Conservation (phyloP, 805 yeast genomes). For the Cyberlindnera meyerae region DNA sequence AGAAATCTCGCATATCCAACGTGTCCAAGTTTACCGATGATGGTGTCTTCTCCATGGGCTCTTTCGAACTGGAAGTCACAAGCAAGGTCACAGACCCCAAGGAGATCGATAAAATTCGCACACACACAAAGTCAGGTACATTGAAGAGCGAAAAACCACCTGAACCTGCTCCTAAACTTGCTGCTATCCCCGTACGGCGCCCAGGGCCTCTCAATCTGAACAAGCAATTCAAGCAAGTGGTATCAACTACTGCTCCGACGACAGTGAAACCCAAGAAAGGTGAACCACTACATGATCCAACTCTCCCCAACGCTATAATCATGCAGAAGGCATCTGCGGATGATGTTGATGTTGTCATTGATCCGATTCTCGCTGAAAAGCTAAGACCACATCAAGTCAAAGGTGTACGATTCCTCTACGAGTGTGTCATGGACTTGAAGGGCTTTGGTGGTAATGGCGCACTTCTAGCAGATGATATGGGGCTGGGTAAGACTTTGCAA, state of each 20-base stretch:
- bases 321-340: constrained; percentile 31
- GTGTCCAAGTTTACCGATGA: constrained; percentile 28
- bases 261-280: constrained; percentile 10
- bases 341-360: constrained; percentile 49
- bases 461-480: constrained; percentile 95
- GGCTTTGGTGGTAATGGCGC: constrained; percentile 59
- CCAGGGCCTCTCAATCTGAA: constrained; percentile 12
- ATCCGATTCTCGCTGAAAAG: constrained; percentile 45
- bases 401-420: constrained; percentile 78
- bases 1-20: constrained; percentile 15
- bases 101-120: constrained; percentile 21
- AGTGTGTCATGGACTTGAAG: constrained; percentile 71
- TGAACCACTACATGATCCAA: constrained; percentile 38
- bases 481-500: constrained; percentile 85
- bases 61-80: constrained; percentile 60
- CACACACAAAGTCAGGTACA: constrained; percentile 8
- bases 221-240: constrained; percentile 25
- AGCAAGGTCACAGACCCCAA: constrained; percentile 32
- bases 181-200: constrained; percentile 3
- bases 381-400: constrained; percentile 85
- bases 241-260: constrained; percentile 16
- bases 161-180: neutral
- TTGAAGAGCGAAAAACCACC: constrained; percentile 1
- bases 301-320: constrained; percentile 33
- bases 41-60: constrained; percentile 45